These are phyloP conservation scores for Hapsidospora chrysogenum DNA, from an alignment of 495 filamentous ascomycete species.

Conservation along the genomic window DNA sequence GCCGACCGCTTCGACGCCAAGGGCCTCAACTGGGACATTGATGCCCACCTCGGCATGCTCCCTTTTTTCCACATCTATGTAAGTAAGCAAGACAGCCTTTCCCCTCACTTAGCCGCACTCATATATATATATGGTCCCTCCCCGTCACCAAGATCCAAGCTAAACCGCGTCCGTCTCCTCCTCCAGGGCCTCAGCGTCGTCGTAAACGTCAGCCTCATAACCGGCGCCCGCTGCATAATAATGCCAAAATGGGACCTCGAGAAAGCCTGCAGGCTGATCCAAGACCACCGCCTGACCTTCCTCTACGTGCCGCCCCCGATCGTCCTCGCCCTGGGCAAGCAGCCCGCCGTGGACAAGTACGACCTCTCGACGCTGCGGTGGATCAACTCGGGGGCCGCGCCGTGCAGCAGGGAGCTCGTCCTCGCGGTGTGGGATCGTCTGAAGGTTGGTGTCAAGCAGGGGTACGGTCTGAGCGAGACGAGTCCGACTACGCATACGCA, in stretches of 20 bases:
- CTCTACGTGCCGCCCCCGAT: conserved; percentile 77
- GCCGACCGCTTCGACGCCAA: conserved; percentile 47
- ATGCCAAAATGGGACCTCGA: conserved; percentile 78
- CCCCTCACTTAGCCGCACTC: no score
- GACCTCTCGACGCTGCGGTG: conserved; percentile 65
- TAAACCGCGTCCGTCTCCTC: conserved; percentile 12
- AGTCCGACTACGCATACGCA: conserved; percentile 37
- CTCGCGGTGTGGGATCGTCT: conserved; percentile 60
- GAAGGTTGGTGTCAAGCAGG: conserved; percentile 51
- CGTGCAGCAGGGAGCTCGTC: conserved; percentile 68
- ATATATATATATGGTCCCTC: no score
- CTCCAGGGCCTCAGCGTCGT: conserved; percentile 12
- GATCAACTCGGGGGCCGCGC: conserved; percentile 82
- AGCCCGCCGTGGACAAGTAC: conserved; percentile 59
- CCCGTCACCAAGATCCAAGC: no score
- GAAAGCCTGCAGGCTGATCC: conserved; percentile 57
- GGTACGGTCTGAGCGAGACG: conserved; percentile 39
- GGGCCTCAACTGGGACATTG: conserved; percentile 44
- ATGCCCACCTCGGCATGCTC: conserved; percentile 63
- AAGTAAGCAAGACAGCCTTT: no score
- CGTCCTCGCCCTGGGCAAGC: conserved; percentile 62
- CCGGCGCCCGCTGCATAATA: conserved; percentile 53
- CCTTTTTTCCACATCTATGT: conserved; percentile 92
- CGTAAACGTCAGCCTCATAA: conserved; percentile 44
- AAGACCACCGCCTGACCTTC: conserved; percentile 60